A percentile compares a stretch with the other conserved stretches of the same genome.
These are phyloP conservation scores for Leishmania lainsoni DNA, from an alignment of 208 protist genomes.

Conservation along the genomic window DNA sequence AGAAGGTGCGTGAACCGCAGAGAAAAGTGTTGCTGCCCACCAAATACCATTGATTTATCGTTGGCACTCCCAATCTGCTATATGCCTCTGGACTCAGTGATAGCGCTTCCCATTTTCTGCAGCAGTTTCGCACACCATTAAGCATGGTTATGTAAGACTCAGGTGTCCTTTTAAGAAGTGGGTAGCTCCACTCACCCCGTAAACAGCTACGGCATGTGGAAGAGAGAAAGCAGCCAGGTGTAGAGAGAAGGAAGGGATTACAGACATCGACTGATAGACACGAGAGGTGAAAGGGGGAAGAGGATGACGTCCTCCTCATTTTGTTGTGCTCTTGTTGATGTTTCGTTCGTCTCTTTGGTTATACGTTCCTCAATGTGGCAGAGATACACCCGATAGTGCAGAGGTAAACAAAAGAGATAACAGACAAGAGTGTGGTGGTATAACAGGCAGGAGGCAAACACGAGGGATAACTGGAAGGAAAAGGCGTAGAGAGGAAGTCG, in stretches of 20 bases:
- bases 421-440: slow-evolving; percentile 3
- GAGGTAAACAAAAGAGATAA: neutral
- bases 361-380: too few relatives aligned
- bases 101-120: neutral
- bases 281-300: neutral
- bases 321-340: too few relatives aligned
- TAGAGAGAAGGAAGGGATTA: neutral
- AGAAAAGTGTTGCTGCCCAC: too few relatives aligned
- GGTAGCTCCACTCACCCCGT: neutral
- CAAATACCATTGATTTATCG: neutral
- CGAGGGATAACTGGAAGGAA: neutral
- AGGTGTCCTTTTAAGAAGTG: neutral
- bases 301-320: too few relatives aligned
- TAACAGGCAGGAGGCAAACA: slow-evolving; percentile 8
- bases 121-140: neutral
- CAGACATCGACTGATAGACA: neutral
- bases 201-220: neutral
- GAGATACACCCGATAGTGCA: too few relatives aligned
- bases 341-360: too few relatives aligned
- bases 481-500: slow-evolving; percentile 3
- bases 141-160: neutral
- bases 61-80: neutral
- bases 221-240: neutral
- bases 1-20: neutral
- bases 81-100: neutral